phyloP scores from a whole-genome alignment of 1,139 yeast genomes.

The Magnusiomyces ingens region DNA sequence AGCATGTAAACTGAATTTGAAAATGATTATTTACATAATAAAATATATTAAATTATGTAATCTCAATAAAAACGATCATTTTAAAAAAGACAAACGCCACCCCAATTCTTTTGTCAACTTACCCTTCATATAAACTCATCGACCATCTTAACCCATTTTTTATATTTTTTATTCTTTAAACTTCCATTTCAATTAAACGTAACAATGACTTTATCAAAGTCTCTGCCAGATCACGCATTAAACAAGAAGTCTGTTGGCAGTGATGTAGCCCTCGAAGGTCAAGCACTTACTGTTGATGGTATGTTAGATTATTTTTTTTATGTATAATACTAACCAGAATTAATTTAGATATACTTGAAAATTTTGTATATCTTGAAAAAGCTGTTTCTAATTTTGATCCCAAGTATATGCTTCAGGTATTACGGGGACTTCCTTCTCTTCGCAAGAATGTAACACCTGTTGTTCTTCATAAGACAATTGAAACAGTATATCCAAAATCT shows the following conservation, averaged over 20 bases:
- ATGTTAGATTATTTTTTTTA: conserved; percentile 20
- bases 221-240: neutral
- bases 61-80: no score
- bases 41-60: neutral
- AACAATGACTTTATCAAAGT: neutral
- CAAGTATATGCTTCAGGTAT: conserved; percentile 75
- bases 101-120: no score
- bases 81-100: no score
- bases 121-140: no score
- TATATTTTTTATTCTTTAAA: neutral
- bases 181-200: neutral
- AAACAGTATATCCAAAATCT: conserved; percentile 45
- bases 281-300: conserved; percentile 16
- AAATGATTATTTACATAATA: neutral
- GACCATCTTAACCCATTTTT: neutral
- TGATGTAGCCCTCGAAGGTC: conserved; percentile 2
- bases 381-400: conserved; percentile 79
- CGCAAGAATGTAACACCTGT: conserved; percentile 56
- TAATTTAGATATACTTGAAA: conserved; percentile 44
- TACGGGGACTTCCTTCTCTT: conserved; percentile 73
- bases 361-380: conserved; percentile 53
- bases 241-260: neutral
- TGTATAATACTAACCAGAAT: conserved; percentile 33
- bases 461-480: conserved; percentile 49
- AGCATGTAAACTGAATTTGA: neutral